phyloP scores from a whole-genome alignment of 768 basidiomycete genomes.

The Lactifluus subvellereus region DNA sequence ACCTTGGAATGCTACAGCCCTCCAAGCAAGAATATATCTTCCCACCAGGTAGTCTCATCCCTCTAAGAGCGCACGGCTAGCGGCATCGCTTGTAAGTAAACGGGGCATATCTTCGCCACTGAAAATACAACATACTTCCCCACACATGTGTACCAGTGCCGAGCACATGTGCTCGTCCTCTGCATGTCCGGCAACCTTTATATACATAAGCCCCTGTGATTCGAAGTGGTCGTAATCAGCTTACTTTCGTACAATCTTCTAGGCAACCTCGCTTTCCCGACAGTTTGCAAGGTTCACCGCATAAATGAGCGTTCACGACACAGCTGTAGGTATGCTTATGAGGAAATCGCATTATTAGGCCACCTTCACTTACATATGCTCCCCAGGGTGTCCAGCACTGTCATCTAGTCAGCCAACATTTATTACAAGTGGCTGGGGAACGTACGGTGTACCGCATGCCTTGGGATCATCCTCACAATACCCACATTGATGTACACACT shows the following conservation, averaged over 20 bases:
- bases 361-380: slow-evolving; percentile 42
- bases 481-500: slow-evolving; percentile 41
- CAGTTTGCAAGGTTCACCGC: slow-evolving; percentile 47
- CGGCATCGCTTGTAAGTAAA: background rate
- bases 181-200: slow-evolving; percentile 42
- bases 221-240: background rate
- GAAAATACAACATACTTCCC: slow-evolving; percentile 37
- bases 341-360: background rate
- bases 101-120: too few relatives aligned
- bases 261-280: slow-evolving; percentile 46
- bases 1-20: slow-evolving; percentile 11
- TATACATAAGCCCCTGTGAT: background rate
- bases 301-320: slow-evolving; percentile 40
- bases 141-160: slow-evolving; percentile 49
- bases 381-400: slow-evolving; percentile 53
- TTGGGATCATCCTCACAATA: slow-evolving; percentile 36
- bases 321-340: slow-evolving; percentile 37
- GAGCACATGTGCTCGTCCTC: slow-evolving; percentile 51
- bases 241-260: slow-evolving; percentile 46
- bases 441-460: slow-evolving; percentile 45
- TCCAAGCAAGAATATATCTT: slow-evolving; percentile 16
- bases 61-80: slow-evolving; percentile 21
- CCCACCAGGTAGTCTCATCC: slow-evolving; percentile 2
- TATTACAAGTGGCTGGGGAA: background rate
- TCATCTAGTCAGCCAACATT: background rate